These are phyloP conservation scores for Nepenthes mirabilis DNA, from an alignment of 148 eudicot species.

Conservation along the genomic window DNA sequence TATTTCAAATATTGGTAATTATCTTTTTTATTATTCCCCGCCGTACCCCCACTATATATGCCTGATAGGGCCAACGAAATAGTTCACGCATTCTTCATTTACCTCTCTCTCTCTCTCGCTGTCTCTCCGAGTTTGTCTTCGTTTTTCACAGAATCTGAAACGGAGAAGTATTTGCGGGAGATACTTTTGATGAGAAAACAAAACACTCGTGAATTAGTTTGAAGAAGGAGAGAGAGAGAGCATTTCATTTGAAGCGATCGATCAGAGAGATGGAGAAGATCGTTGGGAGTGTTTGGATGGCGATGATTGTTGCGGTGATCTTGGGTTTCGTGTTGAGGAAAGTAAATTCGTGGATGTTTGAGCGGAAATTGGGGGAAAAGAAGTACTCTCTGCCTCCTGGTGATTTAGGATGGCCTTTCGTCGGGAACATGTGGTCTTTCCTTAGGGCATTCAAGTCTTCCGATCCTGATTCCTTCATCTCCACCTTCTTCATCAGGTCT, in stretches of 20 bases:
- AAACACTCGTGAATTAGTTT: too few relatives aligned
- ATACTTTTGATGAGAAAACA: too few relatives aligned
- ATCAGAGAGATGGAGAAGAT: neutral
- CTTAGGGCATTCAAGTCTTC: conserved; percentile 72
- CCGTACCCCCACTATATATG: too few relatives aligned
- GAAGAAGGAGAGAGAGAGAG: neutral
- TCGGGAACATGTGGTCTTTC: conserved; percentile 86
- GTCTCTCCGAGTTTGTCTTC: too few relatives aligned
- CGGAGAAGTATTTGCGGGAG: too few relatives aligned
- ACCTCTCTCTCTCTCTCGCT: too few relatives aligned
- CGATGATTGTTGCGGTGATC: conserved; percentile 4
- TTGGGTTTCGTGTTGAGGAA: conserved; percentile 21
- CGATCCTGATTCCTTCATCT: conserved; percentile 69
- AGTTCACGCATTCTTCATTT: too few relatives aligned
- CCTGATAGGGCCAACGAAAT: too few relatives aligned
- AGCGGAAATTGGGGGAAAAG: conserved; percentile 39
- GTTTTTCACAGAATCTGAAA: too few relatives aligned
- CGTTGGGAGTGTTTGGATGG: neutral
- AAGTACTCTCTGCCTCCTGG: conserved; percentile 58
- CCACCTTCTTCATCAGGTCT: conserved; percentile 38
- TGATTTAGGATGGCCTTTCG: conserved; percentile 68
- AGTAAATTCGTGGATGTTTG: conserved; percentile 42
- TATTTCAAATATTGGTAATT: too few relatives aligned
- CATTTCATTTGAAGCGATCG: too few relatives aligned
- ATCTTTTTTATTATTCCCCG: too few relatives aligned